Evolutionary conservation across 2,329 filamentous ascomycete genomes (phyloP).

Genomic region (Xylariaceae sp.): DNA sequence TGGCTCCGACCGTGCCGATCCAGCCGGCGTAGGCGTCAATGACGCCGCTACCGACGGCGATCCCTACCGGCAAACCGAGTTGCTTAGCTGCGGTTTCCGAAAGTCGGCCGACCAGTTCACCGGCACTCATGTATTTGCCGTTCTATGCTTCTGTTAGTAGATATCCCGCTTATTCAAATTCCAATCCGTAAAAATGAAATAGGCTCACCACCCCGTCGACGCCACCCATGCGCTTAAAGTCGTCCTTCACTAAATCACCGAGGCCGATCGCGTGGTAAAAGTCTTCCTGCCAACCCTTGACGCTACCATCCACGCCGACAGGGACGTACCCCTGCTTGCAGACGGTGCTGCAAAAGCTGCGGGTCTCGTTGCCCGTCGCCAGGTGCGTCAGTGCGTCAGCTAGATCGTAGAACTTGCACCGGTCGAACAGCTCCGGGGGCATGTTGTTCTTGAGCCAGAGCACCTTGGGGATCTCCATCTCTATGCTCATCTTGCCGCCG

Average conservation of each 20-base stretch:
- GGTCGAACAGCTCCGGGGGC: slow-evolving; percentile 81
- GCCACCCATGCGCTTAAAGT: slow-evolving; percentile 90
- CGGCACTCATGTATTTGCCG: slow-evolving; percentile 83
- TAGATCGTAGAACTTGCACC: slow-evolving; percentile 96
- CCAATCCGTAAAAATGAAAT: no score
- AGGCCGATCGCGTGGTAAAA: slow-evolving; percentile 85
- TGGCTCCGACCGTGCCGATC: slow-evolving; percentile 98
- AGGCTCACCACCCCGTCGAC: slow-evolving; percentile 86
- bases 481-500: slow-evolving; percentile 95
- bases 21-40: slow-evolving; percentile 98
- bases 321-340: slow-evolving; percentile 97
- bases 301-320: slow-evolving; percentile 93
- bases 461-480: slow-evolving; percentile 99
- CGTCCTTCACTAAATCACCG: slow-evolving; percentile 73
- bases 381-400: slow-evolving; percentile 90
- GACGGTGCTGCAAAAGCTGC: slow-evolving; percentile 92
- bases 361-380: slow-evolving; percentile 83
- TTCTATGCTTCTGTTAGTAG: slow-evolving; percentile 59
- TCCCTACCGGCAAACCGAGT: slow-evolving; percentile 77
- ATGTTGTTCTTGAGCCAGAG: slow-evolving; percentile 99
- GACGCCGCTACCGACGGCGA: slow-evolving; percentile 90
- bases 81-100: slow-evolving; percentile 78
- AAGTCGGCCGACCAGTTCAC: slow-evolving; percentile 80
- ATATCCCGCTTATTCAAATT: slow-evolving; percentile 11
- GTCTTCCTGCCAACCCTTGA: slow-evolving; percentile 97